Conservation (phyloP, 129 eudicot genomes). For the Mikania micrantha region DNA sequence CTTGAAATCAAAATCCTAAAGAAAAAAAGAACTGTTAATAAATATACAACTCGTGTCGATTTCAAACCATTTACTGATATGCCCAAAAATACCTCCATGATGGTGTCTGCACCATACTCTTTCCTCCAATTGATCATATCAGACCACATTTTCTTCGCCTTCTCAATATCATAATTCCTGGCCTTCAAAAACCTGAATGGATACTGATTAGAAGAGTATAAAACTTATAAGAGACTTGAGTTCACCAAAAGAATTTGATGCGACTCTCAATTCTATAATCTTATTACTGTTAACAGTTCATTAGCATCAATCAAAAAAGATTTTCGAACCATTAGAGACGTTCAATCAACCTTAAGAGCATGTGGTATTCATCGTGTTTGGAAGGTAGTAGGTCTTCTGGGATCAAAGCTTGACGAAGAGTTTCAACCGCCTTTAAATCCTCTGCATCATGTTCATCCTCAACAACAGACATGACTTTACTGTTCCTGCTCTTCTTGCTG, state of each 20-base stretch:
- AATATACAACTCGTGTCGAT: background rate
- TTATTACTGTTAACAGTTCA: background rate
- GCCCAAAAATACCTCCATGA: slow-evolving; percentile 51
- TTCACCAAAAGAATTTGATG: background rate
- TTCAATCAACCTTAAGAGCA: slow-evolving; percentile 64
- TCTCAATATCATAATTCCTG: slow-evolving; percentile 75
- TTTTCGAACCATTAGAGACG: background rate
- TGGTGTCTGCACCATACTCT: slow-evolving; percentile 81
- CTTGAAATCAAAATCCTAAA: slow-evolving; percentile 80
- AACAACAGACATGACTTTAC: slow-evolving; percentile 91
- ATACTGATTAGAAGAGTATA: background rate
- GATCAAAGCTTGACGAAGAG: slow-evolving; percentile 75
- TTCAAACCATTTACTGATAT: background rate
- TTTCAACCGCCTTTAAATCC: slow-evolving; percentile 85
- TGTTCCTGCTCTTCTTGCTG: slow-evolving; percentile 70
- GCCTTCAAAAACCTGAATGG: slow-evolving; percentile 77
- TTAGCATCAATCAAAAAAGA: background rate
- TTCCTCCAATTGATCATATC: slow-evolving; percentile 94
- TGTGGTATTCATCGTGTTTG: slow-evolving; percentile 87
- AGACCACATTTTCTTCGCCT: slow-evolving; percentile 90
- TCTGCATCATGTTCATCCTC: slow-evolving; percentile 96
- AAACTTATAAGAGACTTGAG: background rate
- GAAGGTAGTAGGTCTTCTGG: slow-evolving; percentile 70
- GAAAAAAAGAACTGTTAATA: background rate
- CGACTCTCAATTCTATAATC: background rate